Conservation (phyloP, 2,329 filamentous ascomycete species). For the Cladosporium sp. region DNA sequence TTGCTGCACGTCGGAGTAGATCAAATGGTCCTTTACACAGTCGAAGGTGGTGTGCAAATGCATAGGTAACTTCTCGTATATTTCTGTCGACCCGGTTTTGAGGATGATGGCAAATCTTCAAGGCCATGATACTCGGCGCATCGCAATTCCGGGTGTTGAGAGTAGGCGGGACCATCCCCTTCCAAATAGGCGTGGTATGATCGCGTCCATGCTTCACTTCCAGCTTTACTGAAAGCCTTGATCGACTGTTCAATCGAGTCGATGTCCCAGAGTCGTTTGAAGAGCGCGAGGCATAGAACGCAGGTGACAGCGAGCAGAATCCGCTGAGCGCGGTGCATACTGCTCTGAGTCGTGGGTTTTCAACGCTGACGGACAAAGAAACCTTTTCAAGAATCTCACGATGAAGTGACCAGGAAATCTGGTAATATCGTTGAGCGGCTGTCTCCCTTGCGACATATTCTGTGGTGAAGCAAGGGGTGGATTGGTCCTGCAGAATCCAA, state of each 20-base stretch:
- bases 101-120: constrained; percentile 49
- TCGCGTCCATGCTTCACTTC: not conserved
- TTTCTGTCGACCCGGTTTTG: constrained; percentile 54
- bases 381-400: no score
- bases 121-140: constrained; percentile 6
- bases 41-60: constrained; percentile 50
- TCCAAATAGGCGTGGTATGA: not conserved
- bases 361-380: no score
- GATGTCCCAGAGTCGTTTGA: constrained; percentile 6
- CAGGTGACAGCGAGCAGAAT: constrained; percentile 8
- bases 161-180: not conserved
- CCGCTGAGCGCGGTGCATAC: constrained; percentile 12
- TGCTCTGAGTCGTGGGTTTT: not conserved
- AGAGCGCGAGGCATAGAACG: constrained; percentile 13
- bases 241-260: not conserved
- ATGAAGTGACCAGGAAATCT: no score
- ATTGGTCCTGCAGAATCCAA: no score
- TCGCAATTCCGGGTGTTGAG: not conserved
- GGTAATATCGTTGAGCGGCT: no score
- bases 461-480: no score
- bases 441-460: no score
- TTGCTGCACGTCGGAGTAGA: constrained; percentile 47
- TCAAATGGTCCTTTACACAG: constrained; percentile 43
- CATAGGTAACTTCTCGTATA: constrained; percentile 46
- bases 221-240: not conserved